phyloP scores from a whole-genome alignment of 2,329 filamentous ascomycete genomes.

The Gnomoniopsis sp. region DNA sequence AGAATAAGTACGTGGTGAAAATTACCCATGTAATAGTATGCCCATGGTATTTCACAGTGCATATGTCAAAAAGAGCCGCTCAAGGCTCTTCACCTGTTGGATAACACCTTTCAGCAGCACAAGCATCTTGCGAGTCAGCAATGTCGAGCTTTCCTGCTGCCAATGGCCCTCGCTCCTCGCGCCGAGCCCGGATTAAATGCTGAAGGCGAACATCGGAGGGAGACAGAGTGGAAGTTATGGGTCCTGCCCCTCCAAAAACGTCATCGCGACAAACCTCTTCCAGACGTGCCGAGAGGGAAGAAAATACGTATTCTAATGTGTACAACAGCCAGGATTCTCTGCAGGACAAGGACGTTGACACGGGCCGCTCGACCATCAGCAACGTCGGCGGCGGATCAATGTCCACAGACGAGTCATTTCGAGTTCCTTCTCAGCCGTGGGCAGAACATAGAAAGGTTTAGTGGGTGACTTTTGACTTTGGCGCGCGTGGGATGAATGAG shows the following conservation, averaged over 20 bases:
- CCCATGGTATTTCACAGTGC: too few relatives aligned
- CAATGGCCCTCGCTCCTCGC: not conserved
- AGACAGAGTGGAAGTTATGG: not conserved
- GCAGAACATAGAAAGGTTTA: not conserved
- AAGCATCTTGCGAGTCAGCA: not conserved
- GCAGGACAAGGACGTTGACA: not conserved
- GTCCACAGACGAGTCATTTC: not conserved
- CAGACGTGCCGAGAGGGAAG: not conserved
- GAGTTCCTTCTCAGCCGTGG: not conserved
- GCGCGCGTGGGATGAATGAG: too few relatives aligned
- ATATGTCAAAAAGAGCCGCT: too few relatives aligned
- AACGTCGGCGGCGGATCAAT: not conserved
- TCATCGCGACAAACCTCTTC: not conserved
- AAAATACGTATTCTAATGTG: too few relatives aligned
- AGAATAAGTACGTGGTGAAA: too few relatives aligned
- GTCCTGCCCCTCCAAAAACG: slow-evolving; percentile 7
- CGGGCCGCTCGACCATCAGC: not conserved
- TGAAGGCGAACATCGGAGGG: slow-evolving; percentile 1
- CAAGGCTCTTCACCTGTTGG: too few relatives aligned
- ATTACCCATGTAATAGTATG: too few relatives aligned
- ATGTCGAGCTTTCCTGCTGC: not conserved
- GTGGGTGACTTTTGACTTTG: not conserved
- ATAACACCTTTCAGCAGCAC: not conserved
- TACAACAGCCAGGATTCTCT: not conserved
- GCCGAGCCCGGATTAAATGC: not conserved